These are phyloP conservation scores for Flaveria sonorensis DNA, from an alignment of 129 eudicot genomes.

Conservation along the genomic window DNA sequence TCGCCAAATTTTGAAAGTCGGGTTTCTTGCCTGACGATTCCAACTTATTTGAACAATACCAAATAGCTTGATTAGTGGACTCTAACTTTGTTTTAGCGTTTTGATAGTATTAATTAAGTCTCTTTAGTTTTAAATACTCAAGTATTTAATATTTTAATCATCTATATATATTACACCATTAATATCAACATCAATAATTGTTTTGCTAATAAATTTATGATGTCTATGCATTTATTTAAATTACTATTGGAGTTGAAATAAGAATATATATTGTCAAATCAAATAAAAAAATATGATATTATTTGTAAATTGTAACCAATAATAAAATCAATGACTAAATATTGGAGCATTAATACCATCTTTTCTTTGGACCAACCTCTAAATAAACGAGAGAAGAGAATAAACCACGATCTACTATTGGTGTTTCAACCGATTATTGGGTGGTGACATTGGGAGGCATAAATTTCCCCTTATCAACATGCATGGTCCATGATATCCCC, in stretches of 20 bases:
- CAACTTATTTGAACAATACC: no score
- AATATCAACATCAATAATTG: neutral
- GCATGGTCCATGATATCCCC: constrained; percentile 1
- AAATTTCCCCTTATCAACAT: constrained; percentile 17
- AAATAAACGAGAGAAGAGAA: constrained; percentile 30
- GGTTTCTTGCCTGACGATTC: no score
- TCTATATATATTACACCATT: neutral
- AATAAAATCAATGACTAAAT: neutral
- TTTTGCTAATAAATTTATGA: neutral
- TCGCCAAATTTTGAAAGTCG: no score
- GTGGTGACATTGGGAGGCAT: constrained; percentile 31
- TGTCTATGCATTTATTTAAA: neutral
- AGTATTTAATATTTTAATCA: no score
- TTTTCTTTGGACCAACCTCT: constrained; percentile 11
- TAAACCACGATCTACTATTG: constrained; percentile 25
- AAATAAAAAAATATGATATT: neutral
- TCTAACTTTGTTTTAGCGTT: no score
- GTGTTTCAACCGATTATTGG: constrained; percentile 6
- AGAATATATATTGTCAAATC: neutral
- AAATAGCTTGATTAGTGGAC: no score
- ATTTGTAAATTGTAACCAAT: neutral
- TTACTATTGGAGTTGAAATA: neutral
- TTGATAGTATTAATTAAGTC: no score
- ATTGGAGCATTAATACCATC: constrained; percentile 11
- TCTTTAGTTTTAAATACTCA: no score